These are phyloP conservation scores for Aspergillus panamensis DNA, from an alignment of 495 filamentous ascomycete genomes.

Conservation along the genomic window DNA sequence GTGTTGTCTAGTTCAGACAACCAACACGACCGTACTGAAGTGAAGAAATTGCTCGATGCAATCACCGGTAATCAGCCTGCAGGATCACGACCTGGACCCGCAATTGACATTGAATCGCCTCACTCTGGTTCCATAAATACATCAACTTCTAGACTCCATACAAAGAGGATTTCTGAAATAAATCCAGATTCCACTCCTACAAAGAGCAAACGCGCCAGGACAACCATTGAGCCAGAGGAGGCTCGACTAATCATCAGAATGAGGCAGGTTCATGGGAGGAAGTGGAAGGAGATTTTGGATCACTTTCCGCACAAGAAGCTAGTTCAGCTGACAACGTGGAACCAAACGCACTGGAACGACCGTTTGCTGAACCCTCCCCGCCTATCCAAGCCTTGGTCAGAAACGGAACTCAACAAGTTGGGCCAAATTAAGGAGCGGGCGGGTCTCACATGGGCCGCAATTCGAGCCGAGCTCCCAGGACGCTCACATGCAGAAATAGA, in stretches of 20 bases:
- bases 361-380: constrained; percentile 31
- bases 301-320: constrained; percentile 29
- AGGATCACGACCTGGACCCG: neutral
- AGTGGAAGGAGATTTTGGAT: constrained; percentile 32
- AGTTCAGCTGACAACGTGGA: constrained; percentile 27
- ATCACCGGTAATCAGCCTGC: neutral
- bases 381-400: constrained; percentile 35
- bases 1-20: constrained; percentile 15
- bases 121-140: constrained; percentile 3
- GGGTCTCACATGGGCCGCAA: constrained; percentile 34
- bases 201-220: constrained; percentile 18
- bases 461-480: constrained; percentile 29
- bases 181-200: constrained; percentile 16
- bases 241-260: constrained; percentile 32
- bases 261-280: constrained; percentile 29
- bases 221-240: constrained; percentile 35
- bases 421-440: constrained; percentile 26
- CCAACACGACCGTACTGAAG: constrained; percentile 15
- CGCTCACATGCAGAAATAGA: constrained; percentile 37
- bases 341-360: constrained; percentile 33
- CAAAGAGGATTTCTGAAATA: neutral
- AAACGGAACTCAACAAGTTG: constrained; percentile 30
- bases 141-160: neutral
- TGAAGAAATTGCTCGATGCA: constrained; percentile 6
- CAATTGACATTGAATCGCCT: neutral